Conservation (phyloP, 495 filamentous ascomycete species). For the Talaromyces wortmannii region DNA sequence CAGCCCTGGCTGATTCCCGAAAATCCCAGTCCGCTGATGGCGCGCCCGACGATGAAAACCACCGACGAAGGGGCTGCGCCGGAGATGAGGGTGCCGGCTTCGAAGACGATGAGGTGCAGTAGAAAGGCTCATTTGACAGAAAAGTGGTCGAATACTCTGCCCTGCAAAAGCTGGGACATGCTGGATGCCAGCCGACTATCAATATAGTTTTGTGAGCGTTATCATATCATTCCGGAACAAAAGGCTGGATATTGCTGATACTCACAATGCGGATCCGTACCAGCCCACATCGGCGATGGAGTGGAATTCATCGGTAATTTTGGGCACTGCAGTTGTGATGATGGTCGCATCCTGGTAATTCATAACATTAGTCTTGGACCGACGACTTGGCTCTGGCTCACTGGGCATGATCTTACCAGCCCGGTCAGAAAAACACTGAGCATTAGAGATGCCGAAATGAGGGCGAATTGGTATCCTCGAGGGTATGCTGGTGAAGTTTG, state of each 20-base stretch:
- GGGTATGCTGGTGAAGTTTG: too few species aligned
- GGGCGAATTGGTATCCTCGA: too few species aligned
- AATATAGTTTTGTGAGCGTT: not conserved
- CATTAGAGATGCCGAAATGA: not conserved
- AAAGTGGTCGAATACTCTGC: constrained; percentile 5
- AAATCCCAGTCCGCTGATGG: constrained; percentile 34
- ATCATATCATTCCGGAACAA: not conserved
- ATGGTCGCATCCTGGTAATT: constrained; percentile 1
- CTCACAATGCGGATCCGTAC: constrained; percentile 33
- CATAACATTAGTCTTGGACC: not conserved
- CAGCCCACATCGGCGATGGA: constrained; percentile 60
- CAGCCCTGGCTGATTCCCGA: not conserved
- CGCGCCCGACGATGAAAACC: constrained; percentile 70
- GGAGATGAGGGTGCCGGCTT: constrained; percentile 63
- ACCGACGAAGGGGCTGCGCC: constrained; percentile 62
- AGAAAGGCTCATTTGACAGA: constrained; percentile 10
- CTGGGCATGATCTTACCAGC: not conserved
- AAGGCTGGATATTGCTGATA: not conserved
- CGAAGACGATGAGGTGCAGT: constrained; percentile 43
- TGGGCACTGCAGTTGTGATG: constrained; percentile 2
- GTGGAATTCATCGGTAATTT: constrained; percentile 60
- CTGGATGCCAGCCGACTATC: not conserved
- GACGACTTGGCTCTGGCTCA: not conserved
- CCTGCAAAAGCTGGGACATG: constrained; percentile 8
- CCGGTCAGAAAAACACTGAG: not conserved